Conservation (phyloP, 2,329 filamentous ascomycete genomes). For the Seiridium cupressi region DNA sequence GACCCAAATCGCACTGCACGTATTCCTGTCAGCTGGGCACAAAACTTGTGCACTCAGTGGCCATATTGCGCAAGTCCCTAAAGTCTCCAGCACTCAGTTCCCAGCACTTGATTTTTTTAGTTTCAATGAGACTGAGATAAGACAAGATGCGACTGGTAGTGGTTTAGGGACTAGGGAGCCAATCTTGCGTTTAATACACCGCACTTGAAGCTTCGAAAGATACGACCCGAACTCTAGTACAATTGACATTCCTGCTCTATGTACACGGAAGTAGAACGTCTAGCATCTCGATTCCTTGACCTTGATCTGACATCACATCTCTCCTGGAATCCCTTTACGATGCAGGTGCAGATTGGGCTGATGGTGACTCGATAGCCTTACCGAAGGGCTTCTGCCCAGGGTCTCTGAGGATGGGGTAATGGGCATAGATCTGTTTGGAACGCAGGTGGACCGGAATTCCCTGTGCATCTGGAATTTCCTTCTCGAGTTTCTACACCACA, state of each 20-base stretch:
- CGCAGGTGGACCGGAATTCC: conserved; percentile 73
- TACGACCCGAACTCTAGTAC: not conserved
- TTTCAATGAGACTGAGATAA: no score
- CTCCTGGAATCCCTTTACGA: not conserved
- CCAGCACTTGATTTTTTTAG: no score
- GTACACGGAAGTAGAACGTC: not conserved
- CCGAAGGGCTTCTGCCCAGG: conserved; percentile 25
- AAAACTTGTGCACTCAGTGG: no score
- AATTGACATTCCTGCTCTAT: not conserved
- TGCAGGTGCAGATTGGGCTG: conserved; percentile 17
- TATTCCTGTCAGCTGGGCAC: no score
- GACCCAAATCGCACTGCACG: no score
- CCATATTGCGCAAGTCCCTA: no score
- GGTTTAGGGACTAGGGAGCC: no score
- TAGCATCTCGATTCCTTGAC: not conserved
- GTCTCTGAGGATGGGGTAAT: conserved; percentile 40
- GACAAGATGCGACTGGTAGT: no score
- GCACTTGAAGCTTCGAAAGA: no score
- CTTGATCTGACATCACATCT: not conserved
- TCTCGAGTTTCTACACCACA: conserved; percentile 68
- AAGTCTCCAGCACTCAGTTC: no score
- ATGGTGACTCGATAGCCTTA: conserved; percentile 28
- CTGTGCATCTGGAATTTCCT: conserved; percentile 73
- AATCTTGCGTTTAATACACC: no score
- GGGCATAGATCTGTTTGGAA: conserved; percentile 60